Evolutionary conservation across 176 grass and related monocot species (phyloP).

Genomic region (Typha latifolia): DNA sequence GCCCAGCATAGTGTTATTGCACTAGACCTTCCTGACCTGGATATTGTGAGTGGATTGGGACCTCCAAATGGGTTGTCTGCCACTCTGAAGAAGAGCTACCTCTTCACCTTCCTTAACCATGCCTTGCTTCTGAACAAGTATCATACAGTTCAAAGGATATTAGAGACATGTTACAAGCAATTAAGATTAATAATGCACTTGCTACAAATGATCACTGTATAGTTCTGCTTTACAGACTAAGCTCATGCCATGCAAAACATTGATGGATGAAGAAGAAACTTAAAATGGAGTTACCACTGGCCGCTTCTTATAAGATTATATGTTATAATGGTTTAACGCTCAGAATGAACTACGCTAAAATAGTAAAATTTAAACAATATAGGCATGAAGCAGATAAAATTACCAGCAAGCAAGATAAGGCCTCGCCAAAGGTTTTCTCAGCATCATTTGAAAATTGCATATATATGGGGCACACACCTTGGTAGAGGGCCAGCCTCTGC

Average conservation of each 20-base stretch:
- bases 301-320: neutral
- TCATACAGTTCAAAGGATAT: constrained; percentile 16
- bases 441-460: constrained; percentile 83
- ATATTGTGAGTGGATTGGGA: constrained; percentile 93
- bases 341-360: too few relatives aligned
- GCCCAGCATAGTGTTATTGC: neutral
- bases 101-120: constrained; percentile 86
- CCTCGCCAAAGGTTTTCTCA: constrained; percentile 69
- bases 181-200: neutral
- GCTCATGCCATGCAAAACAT: neutral
- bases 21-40: constrained; percentile 69
- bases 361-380: too few relatives aligned
- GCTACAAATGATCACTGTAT: neutral
- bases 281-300: too few relatives aligned
- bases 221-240: neutral
- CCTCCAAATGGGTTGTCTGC: constrained; percentile 85
- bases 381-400: constrained; percentile 2
- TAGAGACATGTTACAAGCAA: neutral
- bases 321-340: too few relatives aligned
- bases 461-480: constrained; percentile 77
- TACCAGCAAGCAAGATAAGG: constrained; percentile 90
- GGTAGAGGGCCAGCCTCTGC: constrained; percentile 89
- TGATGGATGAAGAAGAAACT: neutral
- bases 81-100: constrained; percentile 90
- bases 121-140: constrained; percentile 56